A percentile compares a stretch with the other conserved stretches of the same genome.
Evolutionary conservation across 2,329 filamentous ascomycete genomes (phyloP).

Genomic region (Fusarium pseudoanthophilum): DNA sequence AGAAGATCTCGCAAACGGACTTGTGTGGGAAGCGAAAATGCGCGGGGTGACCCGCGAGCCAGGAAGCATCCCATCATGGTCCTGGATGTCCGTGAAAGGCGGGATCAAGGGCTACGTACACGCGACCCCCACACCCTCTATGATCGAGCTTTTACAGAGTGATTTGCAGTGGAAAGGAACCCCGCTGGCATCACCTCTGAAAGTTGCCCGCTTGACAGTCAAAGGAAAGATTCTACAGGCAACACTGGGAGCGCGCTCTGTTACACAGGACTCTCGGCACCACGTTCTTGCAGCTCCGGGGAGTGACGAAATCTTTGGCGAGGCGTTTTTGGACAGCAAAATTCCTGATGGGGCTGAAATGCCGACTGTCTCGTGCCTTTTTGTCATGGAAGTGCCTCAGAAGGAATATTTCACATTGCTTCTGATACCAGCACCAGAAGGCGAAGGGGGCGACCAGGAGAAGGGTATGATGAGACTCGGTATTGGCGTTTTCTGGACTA

Average conservation of each 20-base stretch:
- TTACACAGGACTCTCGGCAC: background rate
- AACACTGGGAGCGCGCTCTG: background rate
- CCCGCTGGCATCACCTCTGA: background rate
- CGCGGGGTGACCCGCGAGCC: background rate
- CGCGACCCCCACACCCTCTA: rapidly evolving
- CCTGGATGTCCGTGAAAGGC: slow-evolving; percentile 1
- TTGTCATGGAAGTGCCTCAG: background rate
- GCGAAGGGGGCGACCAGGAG: rapidly evolving
- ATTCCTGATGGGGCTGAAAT: background rate
- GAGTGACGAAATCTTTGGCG: background rate
- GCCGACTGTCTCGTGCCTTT: background rate
- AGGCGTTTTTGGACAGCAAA: background rate
- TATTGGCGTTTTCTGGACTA: background rate
- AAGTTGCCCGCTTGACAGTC: background rate
- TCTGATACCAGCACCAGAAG: background rate
- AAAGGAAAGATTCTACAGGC: background rate
- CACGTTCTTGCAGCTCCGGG: background rate
- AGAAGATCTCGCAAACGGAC: background rate
- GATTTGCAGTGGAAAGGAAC: background rate
- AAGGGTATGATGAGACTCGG: background rate
- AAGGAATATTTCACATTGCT: background rate
- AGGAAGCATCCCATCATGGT: background rate
- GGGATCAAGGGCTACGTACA: background rate
- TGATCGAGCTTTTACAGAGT: background rate
- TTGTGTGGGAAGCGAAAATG: slow-evolving; percentile 3